These are phyloP conservation scores for Harringtonia lauricola DNA, from an alignment of 2,329 filamentous ascomycete genomes.

Conservation along the genomic window DNA sequence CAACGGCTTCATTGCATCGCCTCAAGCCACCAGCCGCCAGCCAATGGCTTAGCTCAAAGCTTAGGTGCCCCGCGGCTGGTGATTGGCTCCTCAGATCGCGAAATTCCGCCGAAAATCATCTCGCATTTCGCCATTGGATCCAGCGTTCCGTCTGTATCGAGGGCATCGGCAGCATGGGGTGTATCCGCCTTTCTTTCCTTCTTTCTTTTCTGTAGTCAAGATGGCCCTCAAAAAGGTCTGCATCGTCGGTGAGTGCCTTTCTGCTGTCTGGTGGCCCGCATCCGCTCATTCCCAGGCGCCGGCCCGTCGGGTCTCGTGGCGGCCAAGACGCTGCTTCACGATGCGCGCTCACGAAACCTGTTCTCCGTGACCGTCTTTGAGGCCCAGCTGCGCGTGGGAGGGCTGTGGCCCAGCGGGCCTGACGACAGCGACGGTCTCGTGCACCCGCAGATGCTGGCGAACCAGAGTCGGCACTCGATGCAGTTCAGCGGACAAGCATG, in stretches of 20 bases:
- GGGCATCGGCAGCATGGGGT: no score
- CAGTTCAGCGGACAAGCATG: conserved; percentile 64
- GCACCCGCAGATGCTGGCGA: conserved; percentile 59
- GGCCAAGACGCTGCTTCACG: conserved; percentile 61
- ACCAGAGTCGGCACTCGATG: conserved; percentile 69
- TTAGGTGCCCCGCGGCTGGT: no score
- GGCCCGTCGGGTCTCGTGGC: conserved; percentile 59
- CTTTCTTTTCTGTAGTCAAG: no score
- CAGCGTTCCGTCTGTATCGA: no score
- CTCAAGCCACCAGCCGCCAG: no score
- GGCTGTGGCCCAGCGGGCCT: conserved; percentile 58
- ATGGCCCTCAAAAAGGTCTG: conserved; percentile 32
- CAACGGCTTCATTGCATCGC: no score
- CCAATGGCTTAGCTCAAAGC: no score
- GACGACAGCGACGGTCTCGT: conserved; percentile 39
- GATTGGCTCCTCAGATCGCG: no score
- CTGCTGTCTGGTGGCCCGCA: background rate
- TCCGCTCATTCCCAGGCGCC: conserved; percentile 36
- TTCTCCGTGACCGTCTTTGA: conserved; percentile 67
- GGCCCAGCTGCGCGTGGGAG: conserved; percentile 52
- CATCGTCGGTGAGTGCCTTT: conserved; percentile 32
- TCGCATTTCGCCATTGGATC: no score
- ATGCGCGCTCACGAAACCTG: conserved; percentile 32
- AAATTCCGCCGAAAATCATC: no score
- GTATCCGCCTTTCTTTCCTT: no score